Evolutionary conservation across 108 stramenopile species (phyloP), one percentile per base, ranked within the genome.

Genomic region (Cyclostephanos invisitatus): DNA sequence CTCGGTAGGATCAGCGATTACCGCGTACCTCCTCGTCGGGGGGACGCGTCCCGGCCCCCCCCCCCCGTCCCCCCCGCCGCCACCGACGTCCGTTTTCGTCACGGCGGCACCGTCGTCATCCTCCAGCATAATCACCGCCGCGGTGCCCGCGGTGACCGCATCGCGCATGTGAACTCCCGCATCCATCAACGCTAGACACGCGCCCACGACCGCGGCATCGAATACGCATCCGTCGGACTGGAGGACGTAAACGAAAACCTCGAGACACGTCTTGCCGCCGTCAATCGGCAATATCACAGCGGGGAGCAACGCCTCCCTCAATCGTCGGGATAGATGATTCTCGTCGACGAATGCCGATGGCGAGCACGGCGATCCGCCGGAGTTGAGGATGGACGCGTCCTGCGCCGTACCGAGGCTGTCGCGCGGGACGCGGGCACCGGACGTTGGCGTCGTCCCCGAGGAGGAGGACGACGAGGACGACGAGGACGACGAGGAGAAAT

Each of bases 221-320:
- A 95, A 74, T 24, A 86, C 83, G 27, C 85, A 75, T 22, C 94
- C 94, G 80, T 92, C 91, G 62, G 89, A 86, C 65, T 95, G 94
- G 25, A 95, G 51, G 21, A 95, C 81, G 8, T 87, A 77, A n/a
- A 90, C 83, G 44, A 78, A 75, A 1, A 92, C 82, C 12, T 75
- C 71, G 10, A 91, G 55, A 49, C 74, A 72, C 79, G 82, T 80
- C 89, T 91, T 64, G 83, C 74, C 74, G 68, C 49, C 61, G 32
- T 37, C 83, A 3, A 51, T 18, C 22, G 83, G 51, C 15, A 85
- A 24, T 1, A 74, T 60, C 2, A 91, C 66, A 0, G 91, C 76
- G 6, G 91, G 84, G 4, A 65, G 37, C 9, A 95, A 59, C 1
- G 91, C 86, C 63, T 85, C 78, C 25, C 62, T 47, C 27, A 95